phyloP scores from a whole-genome alignment of 2,329 filamentous ascomycete species.

The Teratosphaeria nubilosa region DNA sequence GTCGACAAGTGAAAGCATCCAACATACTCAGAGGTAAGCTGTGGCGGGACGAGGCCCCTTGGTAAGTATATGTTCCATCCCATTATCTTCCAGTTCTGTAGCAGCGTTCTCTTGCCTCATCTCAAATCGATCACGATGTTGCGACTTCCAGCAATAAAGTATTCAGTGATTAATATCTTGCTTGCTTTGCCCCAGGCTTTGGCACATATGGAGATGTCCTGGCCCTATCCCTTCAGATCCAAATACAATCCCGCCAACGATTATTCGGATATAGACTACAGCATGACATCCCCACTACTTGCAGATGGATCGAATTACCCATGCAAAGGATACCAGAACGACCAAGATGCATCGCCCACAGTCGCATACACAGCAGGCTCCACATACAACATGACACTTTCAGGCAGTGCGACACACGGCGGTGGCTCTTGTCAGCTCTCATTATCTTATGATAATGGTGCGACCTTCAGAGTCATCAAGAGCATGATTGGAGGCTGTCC shows the following conservation, averaged over 20 bases:
- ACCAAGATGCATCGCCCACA: conserved; percentile 42
- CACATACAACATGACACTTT: conserved; percentile 53
- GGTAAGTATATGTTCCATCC: neutral
- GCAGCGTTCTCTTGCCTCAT: neutral
- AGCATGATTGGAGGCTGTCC: conserved; percentile 52
- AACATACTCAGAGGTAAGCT: conserved; percentile 1
- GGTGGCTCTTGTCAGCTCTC: conserved; percentile 71
- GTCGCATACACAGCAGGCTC: conserved; percentile 54
- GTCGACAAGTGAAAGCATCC: neutral
- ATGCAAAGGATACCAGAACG: conserved; percentile 59
- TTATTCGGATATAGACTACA: conserved; percentile 51
- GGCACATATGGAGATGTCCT: conserved; percentile 47
- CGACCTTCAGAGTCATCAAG: conserved; percentile 59
- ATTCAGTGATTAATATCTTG: conserved; percentile 4
- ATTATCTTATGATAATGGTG: conserved; percentile 62
- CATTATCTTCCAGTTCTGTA: neutral
- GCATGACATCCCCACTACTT: conserved; percentile 58
- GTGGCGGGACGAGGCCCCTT: neutral
- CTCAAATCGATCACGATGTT: neutral
- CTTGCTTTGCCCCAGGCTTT: conserved; percentile 11
- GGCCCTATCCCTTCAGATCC: conserved; percentile 44
- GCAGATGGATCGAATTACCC: conserved; percentile 57
- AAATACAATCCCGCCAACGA: conserved; percentile 37
- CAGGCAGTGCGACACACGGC: conserved; percentile 43
- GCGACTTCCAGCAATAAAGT: neutral